These are phyloP conservation scores for Astraeus odoratus DNA, from an alignment of 768 basidiomycete species.

Conservation along the genomic window DNA sequence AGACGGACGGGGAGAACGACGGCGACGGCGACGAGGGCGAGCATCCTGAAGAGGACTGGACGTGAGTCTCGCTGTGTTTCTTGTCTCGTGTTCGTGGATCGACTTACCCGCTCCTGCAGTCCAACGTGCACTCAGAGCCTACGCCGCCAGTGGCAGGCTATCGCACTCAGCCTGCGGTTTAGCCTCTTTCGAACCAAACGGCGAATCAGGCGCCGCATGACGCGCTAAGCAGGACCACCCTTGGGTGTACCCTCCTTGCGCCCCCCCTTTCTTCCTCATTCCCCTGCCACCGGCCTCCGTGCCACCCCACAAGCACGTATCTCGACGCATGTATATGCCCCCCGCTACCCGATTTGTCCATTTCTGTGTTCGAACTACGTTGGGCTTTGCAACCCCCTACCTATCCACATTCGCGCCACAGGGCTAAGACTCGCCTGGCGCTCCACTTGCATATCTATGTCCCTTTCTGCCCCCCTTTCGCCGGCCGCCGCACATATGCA, in stretches of 20 bases:
- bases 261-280: slow-evolving; percentile 9
- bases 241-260: slow-evolving; percentile 7
- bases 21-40: too few relatives aligned
- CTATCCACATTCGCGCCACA: slow-evolving; percentile 10
- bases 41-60: slow-evolving; percentile 25
- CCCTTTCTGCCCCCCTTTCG: neutral
- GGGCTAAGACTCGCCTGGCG: neutral
- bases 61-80: slow-evolving; percentile 18
- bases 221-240: slow-evolving; percentile 14
- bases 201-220: slow-evolving; percentile 24
- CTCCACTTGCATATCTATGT: neutral
- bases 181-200: slow-evolving; percentile 48
- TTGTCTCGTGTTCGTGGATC: neutral
- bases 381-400: neutral
- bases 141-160: slow-evolving; percentile 54
- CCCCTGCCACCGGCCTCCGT: slow-evolving; percentile 19
- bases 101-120: slow-evolving; percentile 23
- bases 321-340: slow-evolving; percentile 17
- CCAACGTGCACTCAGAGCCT: slow-evolving; percentile 53
- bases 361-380: neutral
- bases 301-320: slow-evolving; percentile 15
- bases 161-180: slow-evolving; percentile 50
- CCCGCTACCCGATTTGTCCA: neutral
- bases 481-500: neutral
- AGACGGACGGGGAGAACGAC: slow-evolving; percentile 9